Base-by-base conservation (phyloP, 176 grass and related monocot species). In the Phoenix roebelenii region DNA sequence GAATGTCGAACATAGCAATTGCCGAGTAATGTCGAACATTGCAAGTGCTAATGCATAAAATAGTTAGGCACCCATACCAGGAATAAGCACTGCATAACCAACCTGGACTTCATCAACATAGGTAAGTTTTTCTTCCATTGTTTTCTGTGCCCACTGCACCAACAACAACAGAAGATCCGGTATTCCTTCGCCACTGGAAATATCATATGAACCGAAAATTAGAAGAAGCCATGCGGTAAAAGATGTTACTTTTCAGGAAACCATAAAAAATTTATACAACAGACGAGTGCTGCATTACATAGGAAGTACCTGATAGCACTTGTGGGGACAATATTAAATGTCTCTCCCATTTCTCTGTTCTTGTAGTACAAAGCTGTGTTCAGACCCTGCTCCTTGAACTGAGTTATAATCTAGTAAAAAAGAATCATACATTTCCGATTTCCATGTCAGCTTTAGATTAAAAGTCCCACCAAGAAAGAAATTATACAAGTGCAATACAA, bases 91-190 rank as follows among this genome's bases (percentile, higher is more conserved):
- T 48, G 22, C 3, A 26, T 18, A 54, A 57, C 60, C 32, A 71
- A 95, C 90, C 83, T 95, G 90, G 16, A 95, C 85, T 89, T 95
- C 85, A 78, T 95, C 83, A 61, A 89, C 77, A 61, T 76, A 95
- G 32, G 90, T 89, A 72, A 95, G 90, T 65, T 79, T 95, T 16
- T 89, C 82, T 81, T 89, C 85, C 90, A 95, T 84, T 0, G 86
- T 89, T 64, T 84, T 95, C 32, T 95, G 90, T 67, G 90, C 77
- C 86, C 90, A 86, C 81, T 95, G 90, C 53, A 95, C 86, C 71
- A 90, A 67, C 39, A 95, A 69, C 16, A 95, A 74, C 62, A 95
- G 85, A 60, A 95, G 74, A 90, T 95, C 86, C 26, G 90, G 83
- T 76, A 95, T 95, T 55, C 90, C 90, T 84, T 95, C 90, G 32